phyloP scores from a whole-genome alignment of 257 asterid species.

The Salvia splendens region DNA sequence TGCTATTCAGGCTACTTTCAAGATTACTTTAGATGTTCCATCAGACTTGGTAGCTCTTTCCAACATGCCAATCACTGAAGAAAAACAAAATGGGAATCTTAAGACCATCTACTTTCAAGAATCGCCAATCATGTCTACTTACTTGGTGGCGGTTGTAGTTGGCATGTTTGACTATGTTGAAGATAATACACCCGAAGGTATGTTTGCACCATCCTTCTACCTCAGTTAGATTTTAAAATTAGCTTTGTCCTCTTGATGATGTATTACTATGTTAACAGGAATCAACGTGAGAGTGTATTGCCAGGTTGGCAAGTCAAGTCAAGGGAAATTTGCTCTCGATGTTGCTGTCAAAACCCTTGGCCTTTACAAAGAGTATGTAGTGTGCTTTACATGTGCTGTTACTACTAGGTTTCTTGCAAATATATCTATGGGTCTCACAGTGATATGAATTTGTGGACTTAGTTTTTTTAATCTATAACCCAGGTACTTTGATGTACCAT shows the following conservation, averaged over 20 bases:
- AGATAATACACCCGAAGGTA: constrained; percentile 92
- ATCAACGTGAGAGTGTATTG: constrained; percentile 81
- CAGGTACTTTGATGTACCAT: constrained; percentile 90
- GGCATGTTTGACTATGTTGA: constrained; percentile 93
- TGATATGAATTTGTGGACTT: constrained; percentile 17
- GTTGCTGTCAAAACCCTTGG: constrained; percentile 95
- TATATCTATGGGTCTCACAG: neutral
- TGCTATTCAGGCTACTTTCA: constrained; percentile 73
- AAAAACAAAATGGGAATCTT: constrained; percentile 58
- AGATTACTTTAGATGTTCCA: constrained; percentile 90
- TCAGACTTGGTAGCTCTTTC: constrained; percentile 87
- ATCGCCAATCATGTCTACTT: constrained; percentile 96
- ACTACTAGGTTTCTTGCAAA: no score
- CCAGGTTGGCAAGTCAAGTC: constrained; percentile 80
- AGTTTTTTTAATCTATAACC: constrained; percentile 14
- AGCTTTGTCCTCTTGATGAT: constrained; percentile 18
- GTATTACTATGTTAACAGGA: constrained; percentile 48
- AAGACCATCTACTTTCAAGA: constrained; percentile 82
- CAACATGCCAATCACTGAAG: constrained; percentile 81
- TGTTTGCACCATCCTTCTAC: constrained; percentile 14
- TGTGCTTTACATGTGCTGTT: constrained; percentile 28
- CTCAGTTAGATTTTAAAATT: constrained; percentile 22
- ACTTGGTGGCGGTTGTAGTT: constrained; percentile 94
- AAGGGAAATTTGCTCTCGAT: constrained; percentile 84
- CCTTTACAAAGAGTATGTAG: constrained; percentile 72